These are phyloP conservation scores for Suillus tomentosus DNA, from an alignment of 768 basidiomycete species.

Conservation along the genomic window DNA sequence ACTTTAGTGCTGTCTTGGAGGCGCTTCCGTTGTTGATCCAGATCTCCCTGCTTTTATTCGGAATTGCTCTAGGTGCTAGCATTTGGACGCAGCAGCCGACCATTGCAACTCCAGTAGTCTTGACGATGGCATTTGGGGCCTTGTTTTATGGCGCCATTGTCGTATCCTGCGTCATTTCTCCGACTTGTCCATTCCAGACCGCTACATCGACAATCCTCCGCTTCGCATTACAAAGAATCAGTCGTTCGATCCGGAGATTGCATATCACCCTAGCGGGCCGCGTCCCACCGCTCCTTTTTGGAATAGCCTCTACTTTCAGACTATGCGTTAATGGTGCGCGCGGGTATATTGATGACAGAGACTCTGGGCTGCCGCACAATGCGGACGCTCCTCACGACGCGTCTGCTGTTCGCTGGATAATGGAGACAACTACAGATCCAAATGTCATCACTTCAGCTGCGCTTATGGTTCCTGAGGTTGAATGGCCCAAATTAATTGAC, in stretches of 20 bases:
- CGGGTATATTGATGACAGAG: background rate
- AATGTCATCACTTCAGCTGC: constrained; percentile 8
- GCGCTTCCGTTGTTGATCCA: constrained; percentile 16
- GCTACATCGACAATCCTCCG: background rate
- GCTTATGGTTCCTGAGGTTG: constrained; percentile 7
- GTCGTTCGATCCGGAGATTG: background rate
- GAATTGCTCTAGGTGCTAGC: constrained; percentile 13
- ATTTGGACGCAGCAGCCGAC: constrained; percentile 11
- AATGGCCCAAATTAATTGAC: constrained; percentile 6
- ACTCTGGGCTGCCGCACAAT: background rate
- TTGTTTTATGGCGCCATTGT: background rate
- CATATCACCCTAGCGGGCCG: background rate
- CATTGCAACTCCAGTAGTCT: constrained; percentile 6
- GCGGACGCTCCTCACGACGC: background rate
- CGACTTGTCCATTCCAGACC: constrained; percentile 13
- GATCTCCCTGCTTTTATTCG: constrained; percentile 16
- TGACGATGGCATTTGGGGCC: constrained; percentile 4
- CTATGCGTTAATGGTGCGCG: background rate
- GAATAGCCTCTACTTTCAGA: background rate
- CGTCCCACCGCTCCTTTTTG: background rate
- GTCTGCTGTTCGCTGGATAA: constrained; percentile 8
- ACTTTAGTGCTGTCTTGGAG: constrained; percentile 16
- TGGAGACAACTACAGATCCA: constrained; percentile 9
- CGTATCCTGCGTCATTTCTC: constrained; percentile 10
- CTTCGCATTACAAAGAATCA: background rate